Base-by-base conservation (phyloP, 257 asterid species). In the Penstemon eatonii region DNA sequence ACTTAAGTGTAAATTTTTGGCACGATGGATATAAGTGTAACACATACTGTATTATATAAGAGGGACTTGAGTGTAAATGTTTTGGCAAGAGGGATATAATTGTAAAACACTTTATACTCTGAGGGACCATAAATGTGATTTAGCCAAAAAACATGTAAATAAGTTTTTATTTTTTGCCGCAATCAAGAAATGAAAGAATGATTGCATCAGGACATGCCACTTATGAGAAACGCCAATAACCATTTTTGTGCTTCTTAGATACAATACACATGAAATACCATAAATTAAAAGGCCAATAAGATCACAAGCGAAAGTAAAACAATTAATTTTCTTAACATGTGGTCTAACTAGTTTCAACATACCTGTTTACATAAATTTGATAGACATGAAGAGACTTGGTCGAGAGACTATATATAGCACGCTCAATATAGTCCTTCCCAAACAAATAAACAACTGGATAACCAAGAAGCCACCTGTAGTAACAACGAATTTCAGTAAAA, bases 391-490 rank as follows among this genome's bases (percentile, higher is more conserved):
- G 87, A 40, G 85, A 79, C 81, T 80, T 83, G 75, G 91, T 83
- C 42, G 97, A 90, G 66, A 90, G 97, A 71, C 83, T 90, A 59
- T 62, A 76, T 56, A 90, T 71, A 72, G 96, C 97, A 58, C 63
- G 83, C 73, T 86, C 85, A 56, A 90, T 85, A 42, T 81, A 83
- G 45, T 85, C 83, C 81, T 78, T 76, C 43, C 87, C 78, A 68
- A 90, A 83, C 49, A 86, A 76, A 75, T 90, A 90, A 25, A 90
- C 81, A 47, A 88, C 90, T 0, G 97, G 97, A 81, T 90, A 90
- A 52, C 96, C 94, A 75, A 90, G 96, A 73, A 90, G 83, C 97
- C 97, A 90, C 72, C 95, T 88, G 85, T 54, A 63, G 43, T 10
- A 54, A 58, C 46, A 70, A 58, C 7, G 13, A 5, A 41, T n/a